Evolutionary conservation across 805 yeast species (phyloP).

Genomic region (Starmerella lactis-condensi): DNA sequence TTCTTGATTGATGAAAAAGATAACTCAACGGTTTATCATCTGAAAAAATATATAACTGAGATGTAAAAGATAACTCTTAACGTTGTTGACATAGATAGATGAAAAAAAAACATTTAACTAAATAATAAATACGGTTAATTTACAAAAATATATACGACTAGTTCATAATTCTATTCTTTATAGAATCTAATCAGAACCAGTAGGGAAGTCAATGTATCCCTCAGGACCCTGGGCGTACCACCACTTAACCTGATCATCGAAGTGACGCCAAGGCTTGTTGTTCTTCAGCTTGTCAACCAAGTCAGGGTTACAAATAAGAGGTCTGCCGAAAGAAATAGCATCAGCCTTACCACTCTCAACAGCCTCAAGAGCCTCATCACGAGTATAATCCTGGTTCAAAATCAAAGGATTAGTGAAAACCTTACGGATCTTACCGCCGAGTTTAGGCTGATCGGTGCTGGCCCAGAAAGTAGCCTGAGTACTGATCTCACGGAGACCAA

Average conservation of each 20-base stretch:
- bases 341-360: constrained; percentile 9
- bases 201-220: constrained; percentile 28
- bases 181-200: constrained; percentile 1
- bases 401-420: constrained; percentile 14
- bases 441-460: constrained; percentile 5
- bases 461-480: constrained; percentile 17
- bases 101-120: too few relatives aligned
- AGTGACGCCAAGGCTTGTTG: constrained; percentile 21
- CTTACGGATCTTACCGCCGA: constrained; percentile 6
- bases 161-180: too few relatives aligned
- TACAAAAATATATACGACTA: too few relatives aligned
- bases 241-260: constrained; percentile 28
- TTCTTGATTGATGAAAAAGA: too few relatives aligned
- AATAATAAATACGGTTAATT: too few relatives aligned
- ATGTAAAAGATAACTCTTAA: too few relatives aligned
- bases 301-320: constrained; percentile 39
- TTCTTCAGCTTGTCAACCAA: constrained; percentile 28
- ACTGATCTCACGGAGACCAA: constrained; percentile 31
- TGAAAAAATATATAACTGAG: too few relatives aligned
- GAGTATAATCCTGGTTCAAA: constrained; percentile 9
- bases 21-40: too few relatives aligned
- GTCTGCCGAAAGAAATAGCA: constrained; percentile 30
- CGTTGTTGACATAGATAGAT: too few relatives aligned
- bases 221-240: constrained; percentile 27
- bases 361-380: constrained; percentile 10